These are phyloP conservation scores for Volutella citrinella DNA, from an alignment of 2,329 filamentous ascomycete species.

Conservation along the genomic window DNA sequence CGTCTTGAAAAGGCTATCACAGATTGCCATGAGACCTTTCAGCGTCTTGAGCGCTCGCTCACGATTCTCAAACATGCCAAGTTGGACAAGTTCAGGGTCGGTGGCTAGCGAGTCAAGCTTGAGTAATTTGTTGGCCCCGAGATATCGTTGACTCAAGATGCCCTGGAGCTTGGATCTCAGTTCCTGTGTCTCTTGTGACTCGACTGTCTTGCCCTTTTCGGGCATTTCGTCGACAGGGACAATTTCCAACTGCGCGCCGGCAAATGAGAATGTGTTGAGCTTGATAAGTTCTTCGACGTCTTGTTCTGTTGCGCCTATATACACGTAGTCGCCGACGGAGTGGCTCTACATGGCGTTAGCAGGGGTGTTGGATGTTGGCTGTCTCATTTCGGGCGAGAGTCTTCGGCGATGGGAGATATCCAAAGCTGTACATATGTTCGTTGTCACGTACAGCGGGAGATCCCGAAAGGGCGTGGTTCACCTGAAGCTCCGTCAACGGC, in stretches of 20 bases:
- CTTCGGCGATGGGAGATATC: slow-evolving; percentile 16
- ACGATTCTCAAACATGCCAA: slow-evolving; percentile 72
- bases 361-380: slow-evolving; percentile 36
- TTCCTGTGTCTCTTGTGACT: slow-evolving; percentile 54
- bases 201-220: slow-evolving; percentile 33
- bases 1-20: slow-evolving; percentile 72
- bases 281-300: slow-evolving; percentile 64
- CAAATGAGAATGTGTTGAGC: slow-evolving; percentile 67
- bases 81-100: slow-evolving; percentile 67
- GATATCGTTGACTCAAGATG: slow-evolving; percentile 74
- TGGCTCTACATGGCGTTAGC: slow-evolving; percentile 72
- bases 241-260: slow-evolving; percentile 59
- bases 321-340: slow-evolving; percentile 65
- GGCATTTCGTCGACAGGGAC: slow-evolving; percentile 45
- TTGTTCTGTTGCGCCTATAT: slow-evolving; percentile 63
- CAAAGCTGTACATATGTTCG: slow-evolving; percentile 18
- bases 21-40: slow-evolving; percentile 84
- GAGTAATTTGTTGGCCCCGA: slow-evolving; percentile 68
- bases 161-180: slow-evolving; percentile 66
- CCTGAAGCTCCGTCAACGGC: slow-evolving; percentile 32
- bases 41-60: slow-evolving; percentile 83
- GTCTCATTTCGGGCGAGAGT: slow-evolving; percentile 18
- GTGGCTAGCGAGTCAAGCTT: slow-evolving; percentile 75
- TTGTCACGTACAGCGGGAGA: slow-evolving; percentile 15
- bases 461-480: slow-evolving; percentile 19